These are phyloP conservation scores for Wickerhamiella kazuoi DNA, from an alignment of 805 yeast genomes.

Conservation along the genomic window DNA sequence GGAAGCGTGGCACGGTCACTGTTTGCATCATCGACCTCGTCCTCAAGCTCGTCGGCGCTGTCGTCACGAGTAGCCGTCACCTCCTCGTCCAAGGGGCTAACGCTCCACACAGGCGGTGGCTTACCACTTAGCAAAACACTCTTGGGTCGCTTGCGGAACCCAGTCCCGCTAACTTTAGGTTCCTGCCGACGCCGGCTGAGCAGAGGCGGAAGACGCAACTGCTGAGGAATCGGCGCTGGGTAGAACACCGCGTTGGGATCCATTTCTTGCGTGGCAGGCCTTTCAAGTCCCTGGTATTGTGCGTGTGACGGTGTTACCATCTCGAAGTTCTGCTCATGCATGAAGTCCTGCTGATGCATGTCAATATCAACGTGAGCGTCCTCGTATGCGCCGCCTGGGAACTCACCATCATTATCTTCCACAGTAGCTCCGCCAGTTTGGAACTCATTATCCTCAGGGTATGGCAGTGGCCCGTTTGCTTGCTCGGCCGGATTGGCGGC, in stretches of 20 bases:
- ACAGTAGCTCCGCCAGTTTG: not conserved
- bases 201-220: constrained; percentile 20
- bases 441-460: not conserved
- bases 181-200: constrained; percentile 11
- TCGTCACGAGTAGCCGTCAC: constrained; percentile 1
- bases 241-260: constrained; percentile 10
- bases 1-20: constrained; percentile 19
- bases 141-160: not conserved
- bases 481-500: not conserved
- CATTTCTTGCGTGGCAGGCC: not conserved
- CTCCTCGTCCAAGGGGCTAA: constrained; percentile 11
- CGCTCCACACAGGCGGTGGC: constrained; percentile 12
- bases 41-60: constrained; percentile 3
- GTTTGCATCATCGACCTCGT: constrained; percentile 8
- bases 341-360: not conserved
- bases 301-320: not conserved
- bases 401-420: not conserved
- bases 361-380: not conserved
- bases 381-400: not conserved
- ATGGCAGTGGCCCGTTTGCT: not conserved
- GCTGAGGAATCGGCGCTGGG: constrained; percentile 23
- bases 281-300: not conserved
- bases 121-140: not conserved
- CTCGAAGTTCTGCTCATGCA: not conserved
- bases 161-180: not conserved